A percentile compares a stretch with the other conserved stretches of the same genome.
Conservation (phyloP, 371 early-diverging fungal species). For the Actinomucor elegans region DNA sequence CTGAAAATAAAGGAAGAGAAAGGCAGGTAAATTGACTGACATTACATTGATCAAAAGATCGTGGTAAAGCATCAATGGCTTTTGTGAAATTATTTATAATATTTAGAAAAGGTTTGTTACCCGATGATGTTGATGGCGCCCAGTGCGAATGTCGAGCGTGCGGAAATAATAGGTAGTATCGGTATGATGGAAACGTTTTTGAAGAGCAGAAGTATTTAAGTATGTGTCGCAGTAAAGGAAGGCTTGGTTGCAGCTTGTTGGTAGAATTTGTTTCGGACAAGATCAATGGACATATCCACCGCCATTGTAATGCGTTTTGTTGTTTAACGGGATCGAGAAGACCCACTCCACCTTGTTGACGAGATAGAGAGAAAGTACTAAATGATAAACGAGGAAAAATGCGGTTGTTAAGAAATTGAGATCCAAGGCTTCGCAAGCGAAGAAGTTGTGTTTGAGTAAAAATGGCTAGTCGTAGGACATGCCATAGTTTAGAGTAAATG, state of each 20-base stretch:
- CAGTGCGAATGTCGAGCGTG: too few species aligned
- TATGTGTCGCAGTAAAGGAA: too few species aligned
- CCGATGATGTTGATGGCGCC: background rate
- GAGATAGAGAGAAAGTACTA: background rate
- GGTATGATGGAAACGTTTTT: background rate
- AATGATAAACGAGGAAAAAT: too few species aligned
- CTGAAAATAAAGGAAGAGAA: background rate
- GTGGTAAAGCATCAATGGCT: too few species aligned
- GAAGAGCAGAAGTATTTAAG: too few species aligned
- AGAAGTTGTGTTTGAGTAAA: too few species aligned
- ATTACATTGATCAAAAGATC: background rate
- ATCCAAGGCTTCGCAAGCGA: too few species aligned
- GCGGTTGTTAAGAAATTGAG: too few species aligned
- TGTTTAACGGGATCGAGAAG: constrained; percentile 15
- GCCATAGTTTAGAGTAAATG: too few species aligned
- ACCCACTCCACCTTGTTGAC: constrained; percentile 7
- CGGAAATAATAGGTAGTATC: background rate
- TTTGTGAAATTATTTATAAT: background rate
- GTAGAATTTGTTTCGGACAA: background rate
- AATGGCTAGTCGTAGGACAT: too few species aligned
- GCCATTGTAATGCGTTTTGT: constrained; percentile 10
- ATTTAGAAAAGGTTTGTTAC: background rate
- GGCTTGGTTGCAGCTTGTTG: too few species aligned
- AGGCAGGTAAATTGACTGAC: background rate
- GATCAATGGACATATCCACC: constrained; percentile 10